phyloP scores from a whole-genome alignment of 2,329 filamentous ascomycete species.

The Podosphaera fusca region DNA sequence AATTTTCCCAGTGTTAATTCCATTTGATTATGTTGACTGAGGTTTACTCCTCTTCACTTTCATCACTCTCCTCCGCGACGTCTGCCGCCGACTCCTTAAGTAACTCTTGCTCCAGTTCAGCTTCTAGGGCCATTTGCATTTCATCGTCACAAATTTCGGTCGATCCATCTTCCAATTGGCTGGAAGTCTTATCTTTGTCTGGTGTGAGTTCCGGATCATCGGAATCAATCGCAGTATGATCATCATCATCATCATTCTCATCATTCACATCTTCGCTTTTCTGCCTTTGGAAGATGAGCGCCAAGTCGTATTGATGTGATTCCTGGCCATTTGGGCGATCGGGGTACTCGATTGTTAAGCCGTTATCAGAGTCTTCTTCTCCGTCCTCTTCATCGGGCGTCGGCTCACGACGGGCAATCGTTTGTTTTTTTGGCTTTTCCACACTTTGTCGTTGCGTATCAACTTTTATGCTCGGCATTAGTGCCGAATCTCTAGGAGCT shows the following conservation, averaged over 20 bases:
- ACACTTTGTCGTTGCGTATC: constrained; percentile 14
- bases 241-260: constrained; percentile 19
- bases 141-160: constrained; percentile 14
- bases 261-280: constrained; percentile 9
- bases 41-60: constrained; percentile 16
- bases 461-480: constrained; percentile 10
- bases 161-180: constrained; percentile 22
- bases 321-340: constrained; percentile 21
- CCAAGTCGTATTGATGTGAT: constrained; percentile 6
- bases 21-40: too few species aligned
- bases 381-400: constrained; percentile 13
- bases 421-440: constrained; percentile 16
- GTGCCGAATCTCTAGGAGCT: constrained; percentile 11
- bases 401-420: constrained; percentile 9
- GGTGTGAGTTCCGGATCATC: constrained; percentile 17
- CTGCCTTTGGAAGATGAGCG: constrained; percentile 11
- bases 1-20: too few species aligned
- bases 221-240: constrained; percentile 24
- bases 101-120: constrained; percentile 13
- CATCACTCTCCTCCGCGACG: constrained; percentile 12
- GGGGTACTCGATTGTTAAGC: constrained; percentile 36
- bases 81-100: constrained; percentile 7
- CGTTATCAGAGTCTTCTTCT: constrained; percentile 27
- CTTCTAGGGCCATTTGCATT: constrained; percentile 15
- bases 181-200: constrained; percentile 25